Percentiles rank a stretch among this genome's conserved stretches.
Conservation (phyloP, 1,284 basidiomycete species). For the Trichosporon sp. region DNA sequence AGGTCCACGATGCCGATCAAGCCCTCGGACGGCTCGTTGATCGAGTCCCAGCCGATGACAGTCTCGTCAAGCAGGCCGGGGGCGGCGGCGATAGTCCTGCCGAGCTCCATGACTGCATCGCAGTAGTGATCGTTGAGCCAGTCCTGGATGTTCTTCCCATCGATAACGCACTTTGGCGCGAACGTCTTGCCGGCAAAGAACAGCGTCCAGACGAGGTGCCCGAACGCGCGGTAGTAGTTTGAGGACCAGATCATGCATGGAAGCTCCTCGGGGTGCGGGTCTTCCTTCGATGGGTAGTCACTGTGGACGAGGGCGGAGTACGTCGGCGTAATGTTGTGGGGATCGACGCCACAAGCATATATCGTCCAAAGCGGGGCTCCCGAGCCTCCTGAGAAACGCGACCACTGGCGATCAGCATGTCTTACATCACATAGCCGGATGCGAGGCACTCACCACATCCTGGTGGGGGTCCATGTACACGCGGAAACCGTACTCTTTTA, state of each 20-base stretch:
- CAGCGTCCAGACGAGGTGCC: constrained; percentile 86
- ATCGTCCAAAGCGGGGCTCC: constrained; percentile 96
- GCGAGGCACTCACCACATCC: constrained; percentile 67
- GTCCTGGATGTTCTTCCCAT: constrained; percentile 90
- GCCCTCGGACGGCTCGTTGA: constrained; percentile 93
- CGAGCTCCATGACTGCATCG: constrained; percentile 68
- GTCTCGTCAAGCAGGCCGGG: constrained; percentile 72
- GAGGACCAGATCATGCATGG: constrained; percentile 97
- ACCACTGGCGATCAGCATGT: constrained; percentile 63
- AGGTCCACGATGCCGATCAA: constrained; percentile 73
- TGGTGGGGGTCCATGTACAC: constrained; percentile 97
- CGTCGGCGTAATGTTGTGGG: constrained; percentile 75
- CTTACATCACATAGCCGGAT: neutral
- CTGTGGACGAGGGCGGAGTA: constrained; percentile 80
- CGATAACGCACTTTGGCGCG: constrained; percentile 86
- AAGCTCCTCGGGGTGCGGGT: constrained; percentile 65
- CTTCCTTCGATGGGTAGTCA: constrained; percentile 65
- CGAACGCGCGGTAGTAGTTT: constrained; percentile 83
- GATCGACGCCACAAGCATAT: constrained; percentile 84
- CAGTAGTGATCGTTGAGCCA: constrained; percentile 85
- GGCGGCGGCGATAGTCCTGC: constrained; percentile 66
- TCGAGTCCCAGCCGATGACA: constrained; percentile 91
- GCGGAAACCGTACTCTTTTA: constrained; percentile 90
- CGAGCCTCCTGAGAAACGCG: constrained; percentile 91
- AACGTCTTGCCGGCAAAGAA: constrained; percentile 89